phyloP scores from a whole-genome alignment of 2,329 filamentous ascomycete species.

The Nigrospora osmanthi region DNA sequence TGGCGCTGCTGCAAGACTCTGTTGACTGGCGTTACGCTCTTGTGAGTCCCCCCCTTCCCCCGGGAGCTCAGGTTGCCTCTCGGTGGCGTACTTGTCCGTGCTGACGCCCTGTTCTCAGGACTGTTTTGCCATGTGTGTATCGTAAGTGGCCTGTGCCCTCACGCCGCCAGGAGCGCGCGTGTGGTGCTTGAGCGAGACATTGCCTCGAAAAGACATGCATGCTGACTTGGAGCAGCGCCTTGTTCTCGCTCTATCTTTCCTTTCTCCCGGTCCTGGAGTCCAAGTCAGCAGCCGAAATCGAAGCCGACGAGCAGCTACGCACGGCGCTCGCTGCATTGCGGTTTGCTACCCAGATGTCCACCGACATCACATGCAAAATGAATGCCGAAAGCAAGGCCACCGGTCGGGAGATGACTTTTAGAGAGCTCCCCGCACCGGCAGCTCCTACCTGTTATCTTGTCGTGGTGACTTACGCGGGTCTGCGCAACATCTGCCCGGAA shows the following conservation, averaged over 20 bases:
- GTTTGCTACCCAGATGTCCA: slow-evolving; percentile 23
- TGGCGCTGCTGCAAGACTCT: slow-evolving; percentile 14
- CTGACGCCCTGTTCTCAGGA: slow-evolving; percentile 2
- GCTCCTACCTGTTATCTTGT: slow-evolving; percentile 24
- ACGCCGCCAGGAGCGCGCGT: neutral
- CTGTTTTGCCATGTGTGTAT: slow-evolving; percentile 24
- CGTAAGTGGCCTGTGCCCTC: slow-evolving; percentile 10
- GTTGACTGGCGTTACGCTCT: slow-evolving; percentile 21
- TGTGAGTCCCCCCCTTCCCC: neutral
- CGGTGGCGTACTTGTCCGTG: too few relatives aligned
- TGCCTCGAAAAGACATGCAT: neutral
- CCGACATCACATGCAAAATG: slow-evolving; percentile 23
- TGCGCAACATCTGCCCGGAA: slow-evolving; percentile 20
- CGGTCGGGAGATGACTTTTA: slow-evolving; percentile 3
- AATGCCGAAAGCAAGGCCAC: slow-evolving; percentile 14
- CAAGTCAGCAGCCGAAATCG: slow-evolving; percentile 5
- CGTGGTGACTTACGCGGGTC: slow-evolving; percentile 15
- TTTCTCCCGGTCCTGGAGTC: slow-evolving; percentile 19
- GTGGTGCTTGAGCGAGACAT: neutral
- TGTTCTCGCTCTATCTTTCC: slow-evolving; percentile 23
- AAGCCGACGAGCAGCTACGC: slow-evolving; percentile 11
- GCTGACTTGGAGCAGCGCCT: slow-evolving; percentile 10
- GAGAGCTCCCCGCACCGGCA: slow-evolving; percentile 17
- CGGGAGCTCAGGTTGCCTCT: too few relatives aligned
- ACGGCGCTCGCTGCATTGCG: slow-evolving; percentile 20